These are phyloP conservation scores for Mortierella sp. DNA, from an alignment of 371 early-diverging fungal genomes.

Conservation along the genomic window DNA sequence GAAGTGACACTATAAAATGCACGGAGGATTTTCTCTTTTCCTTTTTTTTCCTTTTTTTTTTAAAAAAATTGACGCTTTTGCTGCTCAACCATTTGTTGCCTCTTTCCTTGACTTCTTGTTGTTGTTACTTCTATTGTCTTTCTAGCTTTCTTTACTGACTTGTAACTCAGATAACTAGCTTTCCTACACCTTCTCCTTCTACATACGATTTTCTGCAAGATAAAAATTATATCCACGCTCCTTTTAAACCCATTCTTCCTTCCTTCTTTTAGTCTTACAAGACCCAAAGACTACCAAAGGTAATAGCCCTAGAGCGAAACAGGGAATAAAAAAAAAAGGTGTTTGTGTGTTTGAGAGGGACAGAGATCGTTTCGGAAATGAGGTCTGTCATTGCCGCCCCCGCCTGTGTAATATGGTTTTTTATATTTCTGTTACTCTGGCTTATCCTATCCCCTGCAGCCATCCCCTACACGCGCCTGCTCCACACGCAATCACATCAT, in stretches of 20 bases:
- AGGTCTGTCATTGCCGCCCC: background rate
- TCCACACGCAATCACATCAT: slow-evolving; percentile 8
- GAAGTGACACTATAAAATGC: background rate
- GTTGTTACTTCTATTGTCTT: background rate
- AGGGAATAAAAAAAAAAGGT: too few relatives aligned
- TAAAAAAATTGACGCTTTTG: too few relatives aligned
- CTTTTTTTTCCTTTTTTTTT: background rate
- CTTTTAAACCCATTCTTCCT: background rate
- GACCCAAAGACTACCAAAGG: too few relatives aligned
- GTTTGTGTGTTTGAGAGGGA: too few relatives aligned
- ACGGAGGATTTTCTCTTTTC: background rate
- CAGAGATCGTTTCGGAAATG: too few relatives aligned
- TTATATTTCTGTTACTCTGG: background rate
- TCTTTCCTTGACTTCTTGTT: background rate
- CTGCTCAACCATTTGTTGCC: background rate
- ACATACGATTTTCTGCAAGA: too few relatives aligned
- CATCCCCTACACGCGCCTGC: background rate
- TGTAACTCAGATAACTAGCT: background rate
- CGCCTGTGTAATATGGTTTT: background rate
- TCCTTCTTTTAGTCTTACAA: background rate
- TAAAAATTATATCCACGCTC: too few relatives aligned
- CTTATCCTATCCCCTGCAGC: background rate
- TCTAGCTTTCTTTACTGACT: background rate
- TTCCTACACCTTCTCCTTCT: background rate
- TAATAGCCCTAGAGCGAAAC: too few relatives aligned